Evolutionary conservation across 768 basidiomycete species (phyloP), one percentile per base, ranked within the genome.

Genomic region (Lentinula edodes): DNA sequence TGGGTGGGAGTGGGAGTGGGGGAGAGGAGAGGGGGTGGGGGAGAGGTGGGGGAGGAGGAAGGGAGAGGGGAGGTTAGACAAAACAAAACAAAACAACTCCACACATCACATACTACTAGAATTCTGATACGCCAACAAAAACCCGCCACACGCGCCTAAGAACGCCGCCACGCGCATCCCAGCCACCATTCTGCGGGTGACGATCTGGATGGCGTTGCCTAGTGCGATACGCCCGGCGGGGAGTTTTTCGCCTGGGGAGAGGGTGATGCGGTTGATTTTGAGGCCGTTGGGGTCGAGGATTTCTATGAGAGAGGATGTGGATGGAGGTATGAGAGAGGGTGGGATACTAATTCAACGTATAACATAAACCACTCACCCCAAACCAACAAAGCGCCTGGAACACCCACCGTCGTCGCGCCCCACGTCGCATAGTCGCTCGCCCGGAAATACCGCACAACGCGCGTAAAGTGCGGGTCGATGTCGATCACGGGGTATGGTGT

Each of bases 401-500:
- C 90, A 18, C 86, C 89, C 61, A 81, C 90, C 2, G 95, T 93
- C 60, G 82, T 83, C 46, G 80, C 87, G 18, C 85, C 92, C 91
- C 93, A 93, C 18, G 83, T 75, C 20, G 83, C 91, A 78, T 93
- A 95, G 80, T 99, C 96, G 1, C 88, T 87, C 20, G 86, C 80
- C 28, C 96, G 83, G 74, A 98, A 86, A 77, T 97, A 97, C 61
- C 91, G 80, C 20, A 99, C 76, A 54, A 99, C 96, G 36, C 96
- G 85, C 36, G 78, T 77, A 13, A 87, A 87, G 78, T 97, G 91
- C 9, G 96, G 96, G 79, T 98, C 96, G 0, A 86, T 80, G 75
- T 98, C 96, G 76, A 98, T 91, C 74, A 96, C 87, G 52, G 95
- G 95, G 77, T 86, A 96, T 28, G 87, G 86, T 43, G 89, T 85